Evolutionary conservation across 2,329 filamentous ascomycete species (phyloP), one percentile per base, ranked within the genome.

Genomic region (Fusarium irregulare): DNA sequence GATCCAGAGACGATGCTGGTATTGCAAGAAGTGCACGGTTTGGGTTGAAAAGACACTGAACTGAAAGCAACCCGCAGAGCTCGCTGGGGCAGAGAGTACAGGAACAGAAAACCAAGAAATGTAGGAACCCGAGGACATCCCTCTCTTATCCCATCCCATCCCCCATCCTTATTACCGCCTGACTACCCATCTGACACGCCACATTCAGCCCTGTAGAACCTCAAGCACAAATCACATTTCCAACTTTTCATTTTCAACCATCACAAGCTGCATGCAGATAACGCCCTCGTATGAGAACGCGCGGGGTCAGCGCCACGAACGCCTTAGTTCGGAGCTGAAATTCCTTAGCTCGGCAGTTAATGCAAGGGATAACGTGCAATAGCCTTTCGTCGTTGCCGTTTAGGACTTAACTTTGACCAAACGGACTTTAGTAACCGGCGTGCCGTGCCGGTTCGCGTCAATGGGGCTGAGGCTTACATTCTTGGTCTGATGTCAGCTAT

Each of bases 1-100:
- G 4, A 14, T 34, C 0, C 7, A 2, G 2, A 25, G 28, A n/a
- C 34, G 3, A 4, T 37, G 1, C 0, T 37, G 2, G 18, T 37
- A n/a, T 11, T n/a, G 2, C 1, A 10, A 37, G 16, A 37, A 37
- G 3, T 3, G 16, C 0, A 37, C 5, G 0, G 1, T 37, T 9
- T 11, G 32, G 6, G 6, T 3, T 10, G 3, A 2, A 10, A 34
- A 18, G 13, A 14, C 30, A 8, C 30, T 14, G 3, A 8, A 14
- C 3, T 32, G 13, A 7, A 7, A 14, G 13, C 13, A 32, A 8
- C 13, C 13, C 30, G 6, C 30, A 37, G 34, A 37, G 9, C 4
- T 18, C 9, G 9, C 34, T 37, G 18, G 18, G 6, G 10, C 18
- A 37, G 34, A n/a, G 0, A 1, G 5, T 18, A 18, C 32, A 18